phyloP scores from a whole-genome alignment of 2,329 filamentous ascomycete genomes.

The Coniochaeta sp. region DNA sequence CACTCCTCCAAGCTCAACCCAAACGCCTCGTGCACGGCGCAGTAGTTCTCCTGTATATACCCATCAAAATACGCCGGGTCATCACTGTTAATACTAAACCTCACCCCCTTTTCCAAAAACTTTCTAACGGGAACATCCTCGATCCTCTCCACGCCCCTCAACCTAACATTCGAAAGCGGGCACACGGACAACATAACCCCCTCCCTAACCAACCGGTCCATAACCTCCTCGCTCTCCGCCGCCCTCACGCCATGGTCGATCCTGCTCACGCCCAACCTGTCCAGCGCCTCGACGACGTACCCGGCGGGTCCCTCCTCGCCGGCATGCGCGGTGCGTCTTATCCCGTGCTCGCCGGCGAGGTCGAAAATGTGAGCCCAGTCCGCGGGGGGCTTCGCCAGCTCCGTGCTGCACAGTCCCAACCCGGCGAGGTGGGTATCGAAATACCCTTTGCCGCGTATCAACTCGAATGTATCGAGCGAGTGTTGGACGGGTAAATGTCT shows the following conservation, averaged over 20 bases:
- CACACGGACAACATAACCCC: constrained; percentile 63
- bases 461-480: constrained; percentile 39
- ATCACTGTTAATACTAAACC: constrained; percentile 68
- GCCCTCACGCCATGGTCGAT: constrained; percentile 72
- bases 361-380: constrained; percentile 57
- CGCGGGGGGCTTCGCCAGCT: constrained; percentile 33
- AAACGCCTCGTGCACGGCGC: constrained; percentile 68
- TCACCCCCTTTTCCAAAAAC: constrained; percentile 57
- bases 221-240: constrained; percentile 49
- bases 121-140: constrained; percentile 52
- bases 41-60: constrained; percentile 70
- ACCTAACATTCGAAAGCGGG: constrained; percentile 63
- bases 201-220: constrained; percentile 49
- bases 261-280: constrained; percentile 53
- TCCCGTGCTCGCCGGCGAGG: constrained; percentile 41
- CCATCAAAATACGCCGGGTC: constrained; percentile 71
- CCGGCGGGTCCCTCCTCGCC: constrained; percentile 66
- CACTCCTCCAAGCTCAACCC: constrained; percentile 57
- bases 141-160: constrained; percentile 48
- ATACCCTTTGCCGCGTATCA: constrained; percentile 33
- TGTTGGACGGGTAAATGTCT: constrained; percentile 58
- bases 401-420: constrained; percentile 22
- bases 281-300: constrained; percentile 59
- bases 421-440: constrained; percentile 28
- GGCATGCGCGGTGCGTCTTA: constrained; percentile 64